Base-by-base conservation (phyloP, 768 basidiomycete species). In the Heimioporus sp. region DNA sequence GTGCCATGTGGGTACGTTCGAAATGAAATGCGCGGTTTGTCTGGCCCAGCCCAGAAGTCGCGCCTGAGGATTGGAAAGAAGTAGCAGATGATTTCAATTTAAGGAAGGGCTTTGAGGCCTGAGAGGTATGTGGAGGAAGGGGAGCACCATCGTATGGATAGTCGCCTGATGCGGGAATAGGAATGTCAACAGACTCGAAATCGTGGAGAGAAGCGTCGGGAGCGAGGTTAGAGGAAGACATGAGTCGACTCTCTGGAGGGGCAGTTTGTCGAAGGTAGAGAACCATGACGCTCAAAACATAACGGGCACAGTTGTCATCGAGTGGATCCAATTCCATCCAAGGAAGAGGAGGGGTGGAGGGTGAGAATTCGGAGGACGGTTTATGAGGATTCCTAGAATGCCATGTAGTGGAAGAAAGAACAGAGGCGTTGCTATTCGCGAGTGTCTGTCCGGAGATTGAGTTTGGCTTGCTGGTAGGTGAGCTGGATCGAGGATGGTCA, bases 261-360 rank as follows among this genome's bases (percentile, higher is more conserved):
- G 82, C 74, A 0, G 87, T 86, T 64, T 90, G 85, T 16, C 90
- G 81, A 34, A 92, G 78, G 65, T 89, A 90, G n/a, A 86, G 70
- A 16, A 90, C 79, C 81, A 94, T 85, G 40, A 93, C 85, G 65
- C 83, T 85, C 48, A 94, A 73, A 41, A 92, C 78, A 65, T 92
- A 92, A 65, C 80, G 82, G 21, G 90, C 91, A 58, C 90, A 86
- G 34, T 78, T 76, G 54, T 95, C 93, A 54, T 95, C 89, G 36
- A 96, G 74, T 2, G 89, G 81, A 5, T 82, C 74, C 16, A 85
- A 81, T 58, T 92, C 91, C 20, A 79, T 71, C 73, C 77, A 81
- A n/a, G 71, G 63, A 21, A 75, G 66, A 43, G 75, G 70, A 0
- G 71, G 62, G 12, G 64, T 59, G 20, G 71, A 62, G 24, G 62